Evolutionary conservation across 306 rosid genomes (phyloP), one percentile per base, ranked within the genome.

Genomic region (Cicer yamashitae): DNA sequence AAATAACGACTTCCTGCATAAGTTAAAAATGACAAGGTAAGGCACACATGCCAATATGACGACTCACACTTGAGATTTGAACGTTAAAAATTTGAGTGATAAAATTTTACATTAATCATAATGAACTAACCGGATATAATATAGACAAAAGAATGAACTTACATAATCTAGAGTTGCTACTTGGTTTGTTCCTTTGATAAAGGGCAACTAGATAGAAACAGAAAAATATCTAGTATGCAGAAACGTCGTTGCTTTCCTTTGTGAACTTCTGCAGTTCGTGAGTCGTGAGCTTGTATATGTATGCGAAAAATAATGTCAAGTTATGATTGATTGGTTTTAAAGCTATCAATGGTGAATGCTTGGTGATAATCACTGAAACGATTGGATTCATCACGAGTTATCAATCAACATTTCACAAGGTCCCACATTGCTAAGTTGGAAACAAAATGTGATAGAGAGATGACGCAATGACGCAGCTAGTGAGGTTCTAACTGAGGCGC

Each of bases 381-480:
- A 20, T 22, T 57, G 63, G 14, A 57, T 38, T 22, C 39, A 22
- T 5, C 39, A 10, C 1, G 63, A 57, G 40, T 22, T 57, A 22
- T 22, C 15, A 5, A 14, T 57, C 1, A 5, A 25, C 18, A 37
- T 10, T 13, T 9, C 20, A 61, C 0, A 37, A 61, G 2, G 67
- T 61, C 70, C 50, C 70, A 63, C 50, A 63, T 63, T n/a, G 70
- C n/a, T 63, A 8, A 40, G 25, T 1, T 40, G 30, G 37, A 40
- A 63, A 63, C 30, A 15, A 14, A 15, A 40, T 15, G 14, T 17
- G 34, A 5, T 10, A 63, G 34, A 63, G 2, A 1, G 45, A 0
- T 18, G 82, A 77, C 77, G 82, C 82, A 78, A 78, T 78, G 82
- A 79, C 70, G 83, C 74, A 79, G 83, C 78, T 79, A 54, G 67